Conservation (phyloP, 2,329 filamentous ascomycete genomes). For the Trematosphaeria pertusa region DNA sequence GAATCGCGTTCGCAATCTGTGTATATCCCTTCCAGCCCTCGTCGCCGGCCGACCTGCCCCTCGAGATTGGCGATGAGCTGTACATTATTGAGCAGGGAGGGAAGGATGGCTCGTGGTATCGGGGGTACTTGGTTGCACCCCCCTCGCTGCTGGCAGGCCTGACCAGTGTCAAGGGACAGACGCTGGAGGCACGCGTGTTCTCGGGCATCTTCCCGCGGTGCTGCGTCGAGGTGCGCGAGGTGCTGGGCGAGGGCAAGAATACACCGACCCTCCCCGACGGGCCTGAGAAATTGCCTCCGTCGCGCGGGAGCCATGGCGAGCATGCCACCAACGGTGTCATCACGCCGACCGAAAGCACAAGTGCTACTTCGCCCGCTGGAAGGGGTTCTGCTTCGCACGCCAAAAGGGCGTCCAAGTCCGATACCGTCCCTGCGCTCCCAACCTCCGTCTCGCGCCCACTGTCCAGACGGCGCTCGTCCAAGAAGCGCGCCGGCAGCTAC, state of each 20-base stretch:
- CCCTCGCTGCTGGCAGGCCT: conserved; percentile 91
- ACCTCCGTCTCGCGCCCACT: conserved; percentile 33
- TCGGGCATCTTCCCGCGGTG: conserved; percentile 97
- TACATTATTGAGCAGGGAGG: conserved; percentile 98
- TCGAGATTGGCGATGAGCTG: conserved; percentile 97
- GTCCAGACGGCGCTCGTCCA: conserved; percentile 36
- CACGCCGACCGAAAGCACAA: conserved; percentile 48
- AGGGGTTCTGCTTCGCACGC: conserved; percentile 22
- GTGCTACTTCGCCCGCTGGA: conserved; percentile 32
- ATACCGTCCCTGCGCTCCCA: conserved; percentile 31
- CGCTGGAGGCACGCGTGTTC: conserved; percentile 93
- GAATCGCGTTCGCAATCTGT: conserved; percentile 97
- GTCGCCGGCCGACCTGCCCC: conserved; percentile 86
- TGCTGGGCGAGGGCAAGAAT: conserved; percentile 69
- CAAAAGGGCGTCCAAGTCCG: conserved; percentile 32
- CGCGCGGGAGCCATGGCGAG: conserved; percentile 27
- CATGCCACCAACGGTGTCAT: conserved; percentile 45
- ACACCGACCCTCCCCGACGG: conserved; percentile 21
- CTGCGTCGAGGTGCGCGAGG: conserved; percentile 93
- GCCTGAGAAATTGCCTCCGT: conserved; percentile 20
- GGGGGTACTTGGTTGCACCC: conserved; percentile 93
- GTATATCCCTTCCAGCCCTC: conserved; percentile 91
- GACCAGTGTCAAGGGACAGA: conserved; percentile 89
- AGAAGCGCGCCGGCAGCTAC: conserved; percentile 43
- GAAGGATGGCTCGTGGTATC: conserved; percentile 84